Base-by-base conservation (phyloP, 257 asterid genomes). In the Salvia splendens region DNA sequence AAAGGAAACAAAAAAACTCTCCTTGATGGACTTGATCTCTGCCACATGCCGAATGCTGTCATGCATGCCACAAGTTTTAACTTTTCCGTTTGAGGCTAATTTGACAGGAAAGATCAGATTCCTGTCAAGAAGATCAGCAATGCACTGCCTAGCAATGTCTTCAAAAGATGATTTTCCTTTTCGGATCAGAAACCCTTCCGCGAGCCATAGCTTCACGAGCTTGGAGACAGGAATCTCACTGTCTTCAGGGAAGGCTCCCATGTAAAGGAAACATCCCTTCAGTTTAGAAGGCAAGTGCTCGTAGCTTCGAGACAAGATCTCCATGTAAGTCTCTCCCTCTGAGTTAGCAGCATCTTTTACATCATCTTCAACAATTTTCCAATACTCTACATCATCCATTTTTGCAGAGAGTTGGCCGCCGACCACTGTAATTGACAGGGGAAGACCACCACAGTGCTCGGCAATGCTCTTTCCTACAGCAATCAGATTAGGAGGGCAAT, bases 241-340 rank as follows among this genome's bases (percentile, higher is more conserved):
- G 17, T 80, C 77, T 66, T 80, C 70, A 0, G 81, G 77, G 12
- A 80, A n/a, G n/a, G n/a, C n/a, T n/a, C n/a, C n/a, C n/a, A n/a
- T n/a, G n/a, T n/a, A n/a, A n/a, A n/a, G n/a, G 73, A 80, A 80
- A 14, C 80, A 67, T 3, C 71, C 76, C 59, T 77, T 80, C 32
- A 74, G 15, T 50, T 14, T 56, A 16, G 41, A 8, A 2, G 80
- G 82, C 72, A 80, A 59, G 66, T 67, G 73, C 3, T 67, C 65
- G 61, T 80, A 80, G 68, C 84, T 80, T 2, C 74, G 58, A 45
- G 75, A 56, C 66, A 80, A 15, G 35, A 76, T 74, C 54, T 64
- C 73, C 28, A 46, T n/a, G 68, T 55, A 76, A 0, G 66, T 10
- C 1, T 61, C 65, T 5, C 43, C 55, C 9, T 28, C 48, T 3